These are phyloP conservation scores for Hamamelis virginiana DNA, from an alignment of 164 flowering plant species.

Conservation along the genomic window DNA sequence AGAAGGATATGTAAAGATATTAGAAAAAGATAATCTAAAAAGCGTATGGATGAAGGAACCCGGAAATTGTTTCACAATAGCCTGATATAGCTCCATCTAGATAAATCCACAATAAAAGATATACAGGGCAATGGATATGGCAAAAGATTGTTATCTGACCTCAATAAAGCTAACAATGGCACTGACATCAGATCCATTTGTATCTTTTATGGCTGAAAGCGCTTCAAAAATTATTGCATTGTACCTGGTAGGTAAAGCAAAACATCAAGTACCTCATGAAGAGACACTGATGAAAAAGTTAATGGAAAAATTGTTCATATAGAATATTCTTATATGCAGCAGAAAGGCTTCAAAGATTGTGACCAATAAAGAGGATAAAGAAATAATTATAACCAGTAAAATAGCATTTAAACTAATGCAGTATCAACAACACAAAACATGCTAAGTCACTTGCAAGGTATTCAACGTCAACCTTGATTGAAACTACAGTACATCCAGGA, in stretches of 20 bases:
- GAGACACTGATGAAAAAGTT: conserved; percentile 2
- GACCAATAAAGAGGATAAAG: background rate
- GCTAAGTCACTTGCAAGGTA: too few species aligned
- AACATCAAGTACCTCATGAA: conserved; percentile 6
- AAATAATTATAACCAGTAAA: too few species aligned
- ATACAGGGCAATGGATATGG: background rate
- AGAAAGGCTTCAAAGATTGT: background rate
- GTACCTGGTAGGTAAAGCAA: conserved; percentile 44
- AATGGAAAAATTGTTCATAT: background rate
- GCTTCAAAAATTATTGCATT: conserved; percentile 67
- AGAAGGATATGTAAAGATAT: too few species aligned
- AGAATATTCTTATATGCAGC: too few species aligned
- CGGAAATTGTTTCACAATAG: background rate
- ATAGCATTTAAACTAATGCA: too few species aligned
- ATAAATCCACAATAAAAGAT: background rate
- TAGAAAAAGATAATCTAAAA: too few species aligned
- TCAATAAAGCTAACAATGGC: conserved; percentile 56
- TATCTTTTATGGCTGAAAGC: conserved; percentile 53
- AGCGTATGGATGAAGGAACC: background rate
- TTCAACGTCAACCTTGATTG: too few species aligned
- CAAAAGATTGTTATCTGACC: conserved; percentile 33
- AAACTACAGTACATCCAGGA: too few species aligned
- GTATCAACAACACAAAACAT: too few species aligned
- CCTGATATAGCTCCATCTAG: too few species aligned
- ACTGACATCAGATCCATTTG: conserved; percentile 57